phyloP scores from a whole-genome alignment of 1,284 basidiomycete genomes.

The Malassezia sympodialis region DNA sequence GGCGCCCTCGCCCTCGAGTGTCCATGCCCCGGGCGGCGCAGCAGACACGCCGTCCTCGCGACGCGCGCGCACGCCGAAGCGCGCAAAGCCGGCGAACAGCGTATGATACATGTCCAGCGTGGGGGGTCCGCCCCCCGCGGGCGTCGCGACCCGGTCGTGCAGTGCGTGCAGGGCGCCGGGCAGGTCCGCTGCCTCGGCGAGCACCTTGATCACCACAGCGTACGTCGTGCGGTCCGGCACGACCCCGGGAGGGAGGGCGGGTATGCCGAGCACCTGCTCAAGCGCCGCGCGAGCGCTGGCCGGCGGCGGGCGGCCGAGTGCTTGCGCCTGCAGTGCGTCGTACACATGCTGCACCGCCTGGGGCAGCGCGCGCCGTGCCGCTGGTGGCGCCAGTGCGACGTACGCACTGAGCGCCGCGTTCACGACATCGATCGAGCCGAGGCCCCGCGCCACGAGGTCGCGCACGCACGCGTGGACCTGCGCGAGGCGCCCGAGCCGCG shows the following conservation, averaged over 20 bases:
- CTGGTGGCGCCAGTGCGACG: not conserved
- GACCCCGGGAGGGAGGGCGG: not conserved
- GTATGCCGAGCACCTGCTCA: conserved; percentile 4
- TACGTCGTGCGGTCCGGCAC: conserved; percentile 8
- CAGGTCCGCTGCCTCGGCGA: conserved; percentile 7
- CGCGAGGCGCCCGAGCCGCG: not conserved
- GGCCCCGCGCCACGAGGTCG: not conserved
- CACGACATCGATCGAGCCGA: not conserved
- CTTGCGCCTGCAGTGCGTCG: conserved; percentile 2
- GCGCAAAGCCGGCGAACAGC: conserved; percentile 12
- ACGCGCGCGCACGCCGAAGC: not conserved
- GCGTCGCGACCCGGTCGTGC: conserved; percentile 1
- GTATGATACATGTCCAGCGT: conserved; percentile 11
- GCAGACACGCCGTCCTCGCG: not conserved
- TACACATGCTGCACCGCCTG: conserved; percentile 4
- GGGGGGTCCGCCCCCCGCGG: not conserved
- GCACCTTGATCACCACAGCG: conserved; percentile 4
- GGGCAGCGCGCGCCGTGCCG: not conserved
- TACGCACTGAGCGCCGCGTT: conserved; percentile 7
- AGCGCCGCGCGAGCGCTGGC: not conserved
- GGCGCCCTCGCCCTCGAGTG: not conserved
- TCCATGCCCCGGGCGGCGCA: not conserved
- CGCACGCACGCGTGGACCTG: not conserved
- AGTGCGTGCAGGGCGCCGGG: conserved; percentile 11
- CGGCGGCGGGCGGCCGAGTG: not conserved